Percentiles rank a stretch among this genome's conserved stretches.
phyloP scores from a whole-genome alignment of 495 filamentous ascomycete species.

The Penicillium diatomitis region DNA sequence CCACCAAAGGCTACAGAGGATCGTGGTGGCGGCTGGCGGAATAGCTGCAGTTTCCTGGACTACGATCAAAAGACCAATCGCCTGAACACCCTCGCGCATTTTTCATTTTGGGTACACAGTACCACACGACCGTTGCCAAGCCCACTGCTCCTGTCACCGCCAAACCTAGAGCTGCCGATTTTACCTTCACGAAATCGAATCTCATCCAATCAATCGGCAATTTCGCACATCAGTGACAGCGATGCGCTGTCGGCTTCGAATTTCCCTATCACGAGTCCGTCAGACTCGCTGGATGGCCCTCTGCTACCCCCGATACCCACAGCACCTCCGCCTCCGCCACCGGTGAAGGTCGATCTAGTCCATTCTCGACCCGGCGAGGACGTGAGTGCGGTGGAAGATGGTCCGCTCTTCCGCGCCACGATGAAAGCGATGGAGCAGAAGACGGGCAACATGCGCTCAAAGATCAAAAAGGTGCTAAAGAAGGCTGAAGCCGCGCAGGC shows the following conservation, averaged over 20 bases:
- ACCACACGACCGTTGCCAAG: slow-evolving; percentile 26
- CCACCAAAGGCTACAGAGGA: slow-evolving; percentile 79
- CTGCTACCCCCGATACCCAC: slow-evolving; percentile 29
- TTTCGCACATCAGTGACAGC: slow-evolving; percentile 65
- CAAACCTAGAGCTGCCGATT: slow-evolving; percentile 59
- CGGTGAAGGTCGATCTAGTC: slow-evolving; percentile 78
- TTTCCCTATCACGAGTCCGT: slow-evolving; percentile 57
- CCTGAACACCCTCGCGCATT: slow-evolving; percentile 76
- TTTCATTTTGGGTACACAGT: slow-evolving; percentile 93
- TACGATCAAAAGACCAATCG: slow-evolving; percentile 91
- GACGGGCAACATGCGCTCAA: slow-evolving; percentile 83
- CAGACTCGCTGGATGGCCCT: slow-evolving; percentile 36
- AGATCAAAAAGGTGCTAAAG: slow-evolving; percentile 93
- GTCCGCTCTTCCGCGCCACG: slow-evolving; percentile 89
- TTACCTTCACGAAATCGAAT: slow-evolving; percentile 70
- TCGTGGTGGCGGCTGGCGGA: slow-evolving; percentile 86
- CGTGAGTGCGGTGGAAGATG: slow-evolving; percentile 79
- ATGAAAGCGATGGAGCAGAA: slow-evolving; percentile 96
- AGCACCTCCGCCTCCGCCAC: slow-evolving; percentile 34
- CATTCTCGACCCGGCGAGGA: slow-evolving; percentile 83
- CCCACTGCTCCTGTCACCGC: slow-evolving; percentile 44
- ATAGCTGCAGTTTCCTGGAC: slow-evolving; percentile 90
- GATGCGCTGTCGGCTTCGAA: slow-evolving; percentile 42
- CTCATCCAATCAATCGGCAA: slow-evolving; percentile 70
- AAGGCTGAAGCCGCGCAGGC: slow-evolving; percentile 77